These are phyloP conservation scores for Talaromyces sp. DNA, from an alignment of 2,329 filamentous ascomycete species.

Conservation along the genomic window DNA sequence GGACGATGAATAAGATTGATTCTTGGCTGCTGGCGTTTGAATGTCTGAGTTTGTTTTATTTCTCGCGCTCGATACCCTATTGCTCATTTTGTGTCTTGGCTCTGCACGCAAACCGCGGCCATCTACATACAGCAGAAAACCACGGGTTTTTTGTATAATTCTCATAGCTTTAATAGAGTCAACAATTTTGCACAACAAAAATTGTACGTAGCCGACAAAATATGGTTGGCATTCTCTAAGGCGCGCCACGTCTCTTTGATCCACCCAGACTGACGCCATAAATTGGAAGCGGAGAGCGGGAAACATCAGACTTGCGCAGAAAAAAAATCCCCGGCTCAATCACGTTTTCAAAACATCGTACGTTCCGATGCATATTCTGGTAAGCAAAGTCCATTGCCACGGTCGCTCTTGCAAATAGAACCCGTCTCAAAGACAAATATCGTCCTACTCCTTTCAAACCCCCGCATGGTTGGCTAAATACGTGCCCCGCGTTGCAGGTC, in stretches of 20 bases:
- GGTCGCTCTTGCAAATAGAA: background rate
- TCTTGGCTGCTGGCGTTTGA: background rate
- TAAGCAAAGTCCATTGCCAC: constrained; percentile 24
- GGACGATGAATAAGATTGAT: background rate
- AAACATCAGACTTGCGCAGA: background rate
- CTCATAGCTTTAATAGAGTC: background rate
- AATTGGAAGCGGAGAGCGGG: background rate
- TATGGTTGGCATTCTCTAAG: background rate
- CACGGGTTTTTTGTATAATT: background rate
- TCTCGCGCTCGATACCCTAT: background rate
- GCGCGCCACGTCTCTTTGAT: background rate
- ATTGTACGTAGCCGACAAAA: background rate
- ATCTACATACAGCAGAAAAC: background rate
- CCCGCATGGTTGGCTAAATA: background rate
- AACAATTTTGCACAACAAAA: background rate
- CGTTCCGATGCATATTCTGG: constrained; percentile 48
- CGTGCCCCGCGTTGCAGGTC: constrained; percentile 26
- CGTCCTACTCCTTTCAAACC: background rate
- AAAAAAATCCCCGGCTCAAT: background rate
- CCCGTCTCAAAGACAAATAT: background rate
- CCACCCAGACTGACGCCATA: background rate
- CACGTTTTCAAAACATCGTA: background rate
- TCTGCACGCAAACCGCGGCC: background rate
- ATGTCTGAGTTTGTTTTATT: background rate
- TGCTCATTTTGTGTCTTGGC: background rate